These are phyloP conservation scores for Xylaria sp. DNA, from an alignment of 2,329 filamentous ascomycete genomes.

Conservation along the genomic window DNA sequence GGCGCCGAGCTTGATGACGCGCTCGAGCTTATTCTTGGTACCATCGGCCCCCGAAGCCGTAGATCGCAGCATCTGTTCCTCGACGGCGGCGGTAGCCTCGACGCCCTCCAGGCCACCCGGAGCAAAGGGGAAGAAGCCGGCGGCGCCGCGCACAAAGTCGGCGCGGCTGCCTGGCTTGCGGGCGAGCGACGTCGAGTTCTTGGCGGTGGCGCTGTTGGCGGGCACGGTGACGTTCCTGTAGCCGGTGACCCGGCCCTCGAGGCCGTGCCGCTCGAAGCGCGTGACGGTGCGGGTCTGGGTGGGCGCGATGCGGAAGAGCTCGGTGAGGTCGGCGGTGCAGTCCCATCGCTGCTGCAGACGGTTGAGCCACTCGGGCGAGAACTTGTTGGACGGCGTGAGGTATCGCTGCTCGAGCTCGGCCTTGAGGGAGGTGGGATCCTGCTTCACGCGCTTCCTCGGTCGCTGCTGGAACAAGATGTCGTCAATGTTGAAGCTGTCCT, in stretches of 20 bases:
- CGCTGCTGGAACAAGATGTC: constrained; percentile 63
- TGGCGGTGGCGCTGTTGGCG: constrained; percentile 87
- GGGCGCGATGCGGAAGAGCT: constrained; percentile 86
- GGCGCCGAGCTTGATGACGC: constrained; percentile 83
- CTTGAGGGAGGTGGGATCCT: constrained; percentile 73
- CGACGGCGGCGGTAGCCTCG: constrained; percentile 84
- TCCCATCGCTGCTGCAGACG: constrained; percentile 91
- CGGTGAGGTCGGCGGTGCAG: constrained; percentile 79
- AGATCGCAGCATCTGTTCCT: constrained; percentile 75
- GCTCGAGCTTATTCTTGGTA: constrained; percentile 71
- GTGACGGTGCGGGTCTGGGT: constrained; percentile 96
- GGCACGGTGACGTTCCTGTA: constrained; percentile 95
- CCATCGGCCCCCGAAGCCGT: constrained; percentile 59
- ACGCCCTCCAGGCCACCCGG: constrained; percentile 90
- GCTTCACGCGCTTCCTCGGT: constrained; percentile 57
- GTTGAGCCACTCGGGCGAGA: constrained; percentile 89
- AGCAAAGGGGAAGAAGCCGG: constrained; percentile 93
- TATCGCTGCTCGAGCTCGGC: constrained; percentile 79
- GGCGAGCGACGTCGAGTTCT: constrained; percentile 90
- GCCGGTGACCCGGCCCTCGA: constrained; percentile 91
- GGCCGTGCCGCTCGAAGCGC: constrained; percentile 87
- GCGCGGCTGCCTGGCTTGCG: constrained; percentile 87
- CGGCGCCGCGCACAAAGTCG: constrained; percentile 91
- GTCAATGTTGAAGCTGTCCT: constrained; percentile 61
- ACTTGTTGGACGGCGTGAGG: constrained; percentile 80